Percentiles rank a stretch among this genome's conserved stretches.
Conservation (phyloP, 2,329 filamentous ascomycete genomes). For the Fusarium longipes region DNA sequence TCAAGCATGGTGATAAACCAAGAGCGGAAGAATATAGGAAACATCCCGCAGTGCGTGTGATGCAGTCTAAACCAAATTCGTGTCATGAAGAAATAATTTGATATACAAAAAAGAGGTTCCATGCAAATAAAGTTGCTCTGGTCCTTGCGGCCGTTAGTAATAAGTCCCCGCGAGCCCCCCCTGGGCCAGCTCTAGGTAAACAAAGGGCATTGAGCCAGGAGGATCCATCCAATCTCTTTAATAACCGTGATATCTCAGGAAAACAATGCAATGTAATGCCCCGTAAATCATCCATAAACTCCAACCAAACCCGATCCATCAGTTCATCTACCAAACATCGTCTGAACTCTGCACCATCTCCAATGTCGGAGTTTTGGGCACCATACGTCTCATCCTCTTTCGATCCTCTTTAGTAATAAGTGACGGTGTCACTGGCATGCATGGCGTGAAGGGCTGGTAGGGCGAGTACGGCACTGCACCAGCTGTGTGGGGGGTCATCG, state of each 20-base stretch:
- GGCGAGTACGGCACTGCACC: slow-evolving; percentile 77
- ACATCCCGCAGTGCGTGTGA: slow-evolving; percentile 3
- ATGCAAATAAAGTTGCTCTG: slow-evolving; percentile 23
- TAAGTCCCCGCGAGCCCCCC: slow-evolving; percentile 17
- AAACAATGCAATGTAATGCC: slow-evolving; percentile 30
- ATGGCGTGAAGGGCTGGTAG: slow-evolving; percentile 81
- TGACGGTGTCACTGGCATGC: slow-evolving; percentile 81
- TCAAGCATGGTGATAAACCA: slow-evolving; percentile 20
- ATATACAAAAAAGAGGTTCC: slow-evolving; percentile 32
- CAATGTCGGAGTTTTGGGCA: slow-evolving; percentile 71
- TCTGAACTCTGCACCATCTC: slow-evolving; percentile 71
- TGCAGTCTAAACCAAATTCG: slow-evolving; percentile 8
- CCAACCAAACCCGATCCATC: background rate
- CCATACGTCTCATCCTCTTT: slow-evolving; percentile 73
- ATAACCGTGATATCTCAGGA: slow-evolving; percentile 43
- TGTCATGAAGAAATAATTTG: slow-evolving; percentile 4
- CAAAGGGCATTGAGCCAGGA: slow-evolving; percentile 15
- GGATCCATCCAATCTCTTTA: slow-evolving; percentile 28
- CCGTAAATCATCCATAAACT: slow-evolving; percentile 10
- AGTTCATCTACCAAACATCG: slow-evolving; percentile 69
- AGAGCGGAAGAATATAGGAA: slow-evolving; percentile 7
- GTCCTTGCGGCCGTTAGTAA: slow-evolving; percentile 24
- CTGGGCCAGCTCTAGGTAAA: slow-evolving; percentile 15
- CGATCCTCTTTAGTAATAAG: slow-evolving; percentile 77
- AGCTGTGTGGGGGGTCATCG: slow-evolving; percentile 71